Percentiles rank a stretch among this genome's conserved stretches.
phyloP scores from a whole-genome alignment of 2,329 filamentous ascomycete species.

The Lecanosticta acicola region DNA sequence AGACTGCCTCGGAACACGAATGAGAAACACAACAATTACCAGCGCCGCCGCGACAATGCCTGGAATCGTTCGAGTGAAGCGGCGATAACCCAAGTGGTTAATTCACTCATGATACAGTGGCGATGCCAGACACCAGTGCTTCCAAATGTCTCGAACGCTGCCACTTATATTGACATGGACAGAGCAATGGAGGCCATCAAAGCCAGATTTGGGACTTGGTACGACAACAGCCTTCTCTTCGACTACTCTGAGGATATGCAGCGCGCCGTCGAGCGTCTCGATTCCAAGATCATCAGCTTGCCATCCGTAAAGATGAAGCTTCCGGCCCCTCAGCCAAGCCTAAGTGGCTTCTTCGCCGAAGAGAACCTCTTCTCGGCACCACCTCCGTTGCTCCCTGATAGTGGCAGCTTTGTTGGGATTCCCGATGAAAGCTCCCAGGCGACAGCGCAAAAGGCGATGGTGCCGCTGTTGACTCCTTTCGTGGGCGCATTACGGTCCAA shows the following conservation, averaged over 20 bases:
- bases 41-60: constrained; percentile 3
- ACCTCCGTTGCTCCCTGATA: neutral
- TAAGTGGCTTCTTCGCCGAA: constrained; percentile 2
- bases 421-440: too few species aligned
- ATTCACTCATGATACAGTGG: constrained; percentile 14
- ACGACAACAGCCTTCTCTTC: constrained; percentile 15
- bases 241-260: constrained; percentile 11
- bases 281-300: neutral
- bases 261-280: neutral
- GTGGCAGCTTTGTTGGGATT: neutral
- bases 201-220: constrained; percentile 14
- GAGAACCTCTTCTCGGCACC: constrained; percentile 6
- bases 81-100: neutral
- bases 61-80: constrained; percentile 4
- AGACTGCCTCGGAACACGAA: constrained; percentile 21
- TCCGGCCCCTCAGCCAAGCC: neutral
- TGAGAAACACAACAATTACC: constrained; percentile 30
- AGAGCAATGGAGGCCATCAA: constrained; percentile 8
- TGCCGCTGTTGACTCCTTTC: neutral
- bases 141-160: constrained; percentile 1
- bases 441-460: too few species aligned
- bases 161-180: constrained; percentile 13
- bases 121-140: constrained; percentile 7
- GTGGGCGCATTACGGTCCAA: too few species aligned
- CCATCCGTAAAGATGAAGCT: neutral